Evolutionary conservation across 805 yeast species (phyloP), one percentile per base, ranked within the genome.

Genomic region (Lachancea fermentati): DNA sequence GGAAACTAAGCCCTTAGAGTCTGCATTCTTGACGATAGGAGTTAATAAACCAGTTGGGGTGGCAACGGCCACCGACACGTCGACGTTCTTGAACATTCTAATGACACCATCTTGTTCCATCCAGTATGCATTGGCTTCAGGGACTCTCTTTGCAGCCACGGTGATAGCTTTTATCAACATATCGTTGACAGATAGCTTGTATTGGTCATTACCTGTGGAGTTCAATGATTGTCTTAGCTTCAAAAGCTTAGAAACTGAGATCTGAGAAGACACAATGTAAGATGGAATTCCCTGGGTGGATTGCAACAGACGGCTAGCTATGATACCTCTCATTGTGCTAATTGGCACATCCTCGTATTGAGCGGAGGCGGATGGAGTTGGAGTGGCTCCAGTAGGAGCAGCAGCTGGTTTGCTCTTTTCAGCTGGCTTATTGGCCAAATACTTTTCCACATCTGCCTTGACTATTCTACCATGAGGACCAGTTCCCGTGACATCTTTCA

Each of bases 61-160:
- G 46, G 98, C 93, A 49, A 93, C 99, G 30, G 99, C 99, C 46
- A 91, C 97, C 17, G 97, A 88, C 42, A 93, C 95, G 60, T 93
- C 99, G 41, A 91, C 97, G 57, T 78, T 82, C 58, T 74, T 72
- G 77, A 79, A 93, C 70, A 85, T 89, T 73, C 99, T 85, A 53
- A 93, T 86, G 57, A 91, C 82, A 51, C 88, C 87, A 70, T 93
- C 83, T 30, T 75, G 68, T 63, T 81, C 95, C 57, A 93, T 75
- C 93, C 96, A 93, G 63, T 89, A 85, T 17, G 96, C 78, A 74
- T 93, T 93, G 51, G 81, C 96, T 52, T 82, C 88, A 47, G 98
- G 98, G 40, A 89, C 95, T 68, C 91, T 79, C 66, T 73, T 73
- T 44, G 85, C 77, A 40, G 99, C 97, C 56, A 79, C 77, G 41